Evolutionary conservation across 257 asterid species (phyloP).

Genomic region (Solanum chiquidenum): DNA sequence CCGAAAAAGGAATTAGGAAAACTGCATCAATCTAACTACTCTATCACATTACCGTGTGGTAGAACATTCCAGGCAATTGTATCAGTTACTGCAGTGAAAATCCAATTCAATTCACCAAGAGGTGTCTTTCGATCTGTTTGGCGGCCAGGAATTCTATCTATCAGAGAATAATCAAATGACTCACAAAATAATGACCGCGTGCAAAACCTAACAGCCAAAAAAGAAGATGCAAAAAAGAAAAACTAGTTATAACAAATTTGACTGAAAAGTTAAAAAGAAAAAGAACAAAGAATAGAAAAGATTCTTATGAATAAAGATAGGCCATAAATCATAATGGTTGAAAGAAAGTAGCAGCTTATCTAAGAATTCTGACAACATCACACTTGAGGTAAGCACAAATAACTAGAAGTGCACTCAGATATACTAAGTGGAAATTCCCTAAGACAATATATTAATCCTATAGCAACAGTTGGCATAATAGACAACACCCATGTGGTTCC

Average conservation of each 20-base stretch:
- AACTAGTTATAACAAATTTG: not conserved
- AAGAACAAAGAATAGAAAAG: not conserved
- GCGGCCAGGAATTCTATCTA: conserved; percentile 97
- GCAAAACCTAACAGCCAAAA: conserved; percentile 48
- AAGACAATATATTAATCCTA: not conserved
- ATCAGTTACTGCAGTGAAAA: conserved; percentile 94
- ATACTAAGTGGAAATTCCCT: not conserved
- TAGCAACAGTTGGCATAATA: not conserved
- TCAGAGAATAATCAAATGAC: conserved; percentile 70
- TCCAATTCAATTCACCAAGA: conserved; percentile 99
- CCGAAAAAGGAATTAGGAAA: not conserved
- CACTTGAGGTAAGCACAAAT: not conserved
- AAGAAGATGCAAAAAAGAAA: not conserved
- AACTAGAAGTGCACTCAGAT: not conserved
- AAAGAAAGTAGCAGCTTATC: not conserved
- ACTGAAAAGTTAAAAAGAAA: not conserved
- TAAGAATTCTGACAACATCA: not conserved
- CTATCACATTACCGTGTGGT: conserved; percentile 66
- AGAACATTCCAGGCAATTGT: conserved; percentile 99
- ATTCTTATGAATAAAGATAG: not conserved
- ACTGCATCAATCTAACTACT: not conserved
- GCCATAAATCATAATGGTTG: not conserved
- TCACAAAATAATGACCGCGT: conserved; percentile 79
- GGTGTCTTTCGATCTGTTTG: conserved; percentile 95
- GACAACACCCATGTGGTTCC: not conserved